Base-by-base conservation (phyloP, 768 basidiomycete species). In the Psilocybe azurescens region DNA sequence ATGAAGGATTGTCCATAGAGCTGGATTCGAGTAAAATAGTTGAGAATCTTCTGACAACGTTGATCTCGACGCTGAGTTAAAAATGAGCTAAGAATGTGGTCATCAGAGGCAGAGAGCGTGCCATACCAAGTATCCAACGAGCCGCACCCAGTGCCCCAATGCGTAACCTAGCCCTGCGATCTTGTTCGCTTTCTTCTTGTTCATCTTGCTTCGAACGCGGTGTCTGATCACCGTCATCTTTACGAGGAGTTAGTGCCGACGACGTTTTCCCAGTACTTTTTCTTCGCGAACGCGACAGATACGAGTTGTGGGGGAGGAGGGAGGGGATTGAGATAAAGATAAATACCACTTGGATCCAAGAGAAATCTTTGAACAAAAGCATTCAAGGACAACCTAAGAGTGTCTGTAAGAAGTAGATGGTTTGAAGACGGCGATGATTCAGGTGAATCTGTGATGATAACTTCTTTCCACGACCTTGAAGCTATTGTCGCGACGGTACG, bases 141-240 rank as follows among this genome's bases (percentile, higher is more conserved):
- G 91, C 65, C 6, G 84, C 85, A 11, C 90, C 90, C 16, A 94
- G 77, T 3, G 86, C 89, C 32, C 86, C 84, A 11, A 90, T 82
- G 18, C 93, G 80, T 53, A 94, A 65, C 54, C 93, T 80, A 7
- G 89, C 92, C 51, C 80, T 82, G 49, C 89, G 76, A 67, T 95
- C 93, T n/a, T 73, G 69, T 55, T 89, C 88, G 48, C 74, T 83
- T 74, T 95, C 93, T 56, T 91, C 89, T 2, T 83, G 79, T 24
- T 85, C 85, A 20, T 90, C 89, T 0, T 73, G 67, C 64, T 82
- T 86, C n/a, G 75, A 68, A 16, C 83, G 74, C 5, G 71, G 49
- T 6, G 67, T 65, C 52, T 69, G 70, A 38, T 81, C 81, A 0
- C 77, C 70, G 7, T 78, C 77, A 13, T 72, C 75, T 55, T 73